Conservation (phyloP, 192 early-diverging fungal species). For the Coemansia sp. region DNA sequence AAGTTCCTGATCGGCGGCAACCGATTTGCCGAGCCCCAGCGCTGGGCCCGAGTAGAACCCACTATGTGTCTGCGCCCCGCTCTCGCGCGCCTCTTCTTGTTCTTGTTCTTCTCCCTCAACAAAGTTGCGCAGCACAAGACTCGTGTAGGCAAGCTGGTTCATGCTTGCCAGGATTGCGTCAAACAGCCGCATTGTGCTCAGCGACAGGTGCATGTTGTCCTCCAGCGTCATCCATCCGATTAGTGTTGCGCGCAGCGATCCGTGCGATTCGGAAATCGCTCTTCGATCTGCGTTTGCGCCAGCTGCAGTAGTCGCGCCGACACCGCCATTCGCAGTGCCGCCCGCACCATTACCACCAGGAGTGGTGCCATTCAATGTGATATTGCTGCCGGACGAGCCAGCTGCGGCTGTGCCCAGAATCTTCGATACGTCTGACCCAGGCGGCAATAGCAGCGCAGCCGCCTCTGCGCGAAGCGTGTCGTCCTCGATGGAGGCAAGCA, state of each 20-base stretch:
- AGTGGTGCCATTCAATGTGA: too few species aligned
- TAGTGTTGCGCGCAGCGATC: constrained; percentile 23
- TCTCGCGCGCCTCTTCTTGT: background rate
- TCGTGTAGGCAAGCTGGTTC: constrained; percentile 63
- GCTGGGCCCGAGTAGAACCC: constrained; percentile 27
- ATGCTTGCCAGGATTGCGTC: constrained; percentile 61
- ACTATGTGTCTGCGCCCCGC: background rate
- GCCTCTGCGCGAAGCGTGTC: constrained; percentile 49
- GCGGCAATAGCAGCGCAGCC: constrained; percentile 32
- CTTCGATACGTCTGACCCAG: constrained; percentile 7
- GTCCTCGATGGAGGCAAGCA: constrained; percentile 44
- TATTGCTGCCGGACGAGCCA: background rate
- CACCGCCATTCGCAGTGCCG: too few species aligned
- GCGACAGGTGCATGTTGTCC: constrained; percentile 48
- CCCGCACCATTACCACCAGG: too few species aligned
- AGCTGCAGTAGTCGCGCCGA: too few species aligned
- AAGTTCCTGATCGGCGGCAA: constrained; percentile 45
- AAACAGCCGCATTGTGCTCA: constrained; percentile 61
- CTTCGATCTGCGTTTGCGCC: background rate
- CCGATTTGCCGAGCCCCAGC: constrained; percentile 35
- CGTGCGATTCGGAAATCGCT: background rate
- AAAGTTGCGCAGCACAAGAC: constrained; percentile 61
- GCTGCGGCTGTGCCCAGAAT: background rate
- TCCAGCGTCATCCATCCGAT: constrained; percentile 53
- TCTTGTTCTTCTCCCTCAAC: background rate